phyloP scores from a whole-genome alignment of 345 rosid genomes.

The Lenwebbia sp. region DNA sequence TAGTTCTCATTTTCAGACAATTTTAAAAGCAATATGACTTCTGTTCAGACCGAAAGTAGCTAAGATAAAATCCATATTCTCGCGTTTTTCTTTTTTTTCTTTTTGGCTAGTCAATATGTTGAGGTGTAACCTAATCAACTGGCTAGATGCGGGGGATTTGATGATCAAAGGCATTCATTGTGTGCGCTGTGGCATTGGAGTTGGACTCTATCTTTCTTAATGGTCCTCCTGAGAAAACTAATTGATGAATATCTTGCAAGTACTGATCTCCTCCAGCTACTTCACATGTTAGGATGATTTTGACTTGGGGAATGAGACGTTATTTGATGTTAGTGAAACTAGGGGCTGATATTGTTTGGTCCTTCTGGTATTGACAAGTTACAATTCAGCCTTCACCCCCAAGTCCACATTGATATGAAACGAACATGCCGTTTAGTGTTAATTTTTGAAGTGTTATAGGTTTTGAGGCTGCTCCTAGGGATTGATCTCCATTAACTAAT shows the following conservation, averaged over 20 bases:
- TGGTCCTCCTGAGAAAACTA: neutral
- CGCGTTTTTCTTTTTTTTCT: neutral
- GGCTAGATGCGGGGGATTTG: neutral
- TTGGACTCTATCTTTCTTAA: neutral
- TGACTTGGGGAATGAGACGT: neutral
- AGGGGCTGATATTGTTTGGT: neutral
- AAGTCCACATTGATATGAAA: neutral
- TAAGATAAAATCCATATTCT: neutral
- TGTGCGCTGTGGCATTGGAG: neutral
- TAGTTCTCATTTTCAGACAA: neutral
- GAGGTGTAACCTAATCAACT: neutral
- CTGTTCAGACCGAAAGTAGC: neutral
- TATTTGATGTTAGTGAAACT: neutral
- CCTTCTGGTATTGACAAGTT: neutral
- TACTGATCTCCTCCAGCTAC: neutral
- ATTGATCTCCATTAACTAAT: neutral
- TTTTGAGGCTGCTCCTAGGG: neutral
- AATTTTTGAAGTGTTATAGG: neutral
- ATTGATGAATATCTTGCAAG: neutral
- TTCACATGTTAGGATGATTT: neutral
- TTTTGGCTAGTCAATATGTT: neutral
- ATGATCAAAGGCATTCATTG: neutral
- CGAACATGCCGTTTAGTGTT: neutral
- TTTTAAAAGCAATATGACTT: neutral
- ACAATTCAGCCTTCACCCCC: neutral